These are phyloP conservation scores for Helminthosporium solani DNA, from an alignment of 2,329 filamentous ascomycete species.

Conservation along the genomic window DNA sequence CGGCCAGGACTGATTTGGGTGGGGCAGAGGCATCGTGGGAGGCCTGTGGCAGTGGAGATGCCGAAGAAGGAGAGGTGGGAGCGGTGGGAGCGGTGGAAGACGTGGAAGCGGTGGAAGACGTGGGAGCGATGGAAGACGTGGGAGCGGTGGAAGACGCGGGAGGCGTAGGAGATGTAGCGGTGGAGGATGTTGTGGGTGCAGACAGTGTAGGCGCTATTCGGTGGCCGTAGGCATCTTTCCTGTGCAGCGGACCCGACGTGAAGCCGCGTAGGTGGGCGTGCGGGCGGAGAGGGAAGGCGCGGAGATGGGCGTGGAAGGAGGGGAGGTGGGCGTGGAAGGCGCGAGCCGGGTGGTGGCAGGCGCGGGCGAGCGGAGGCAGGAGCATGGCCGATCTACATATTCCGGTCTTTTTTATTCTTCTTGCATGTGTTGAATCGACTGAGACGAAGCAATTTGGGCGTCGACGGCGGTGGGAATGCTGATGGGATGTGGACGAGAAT, in stretches of 20 bases:
- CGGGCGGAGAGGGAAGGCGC: conserved; percentile 1
- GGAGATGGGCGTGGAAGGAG: background rate
- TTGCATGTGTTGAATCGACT: no score
- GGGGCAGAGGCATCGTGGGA: conserved; percentile 21
- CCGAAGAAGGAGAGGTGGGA: no score
- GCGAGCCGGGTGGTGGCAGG: conserved; percentile 30
- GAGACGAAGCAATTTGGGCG: no score
- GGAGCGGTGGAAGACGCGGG: background rate
- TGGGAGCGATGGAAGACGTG: no score
- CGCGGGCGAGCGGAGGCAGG: conserved; percentile 38
- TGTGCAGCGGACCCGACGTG: conserved; percentile 46
- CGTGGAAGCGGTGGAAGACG: background rate
- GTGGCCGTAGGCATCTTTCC: conserved; percentile 45
- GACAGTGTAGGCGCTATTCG: background rate
- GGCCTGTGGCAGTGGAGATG: conserved; percentile 11
- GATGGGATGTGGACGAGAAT: no score
- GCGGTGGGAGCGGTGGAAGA: background rate
- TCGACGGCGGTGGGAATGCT: no score
- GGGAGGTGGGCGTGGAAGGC: conserved; percentile 1
- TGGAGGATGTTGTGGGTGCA: no score
- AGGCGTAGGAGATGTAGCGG: background rate
- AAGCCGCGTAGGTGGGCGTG: conserved; percentile 41
- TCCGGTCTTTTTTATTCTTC: no score
- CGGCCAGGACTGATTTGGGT: conserved; percentile 57
- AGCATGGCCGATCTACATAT: no score